These are phyloP conservation scores for Kodamaea laetipori DNA, from an alignment of 805 yeast genomes.

Conservation along the genomic window DNA sequence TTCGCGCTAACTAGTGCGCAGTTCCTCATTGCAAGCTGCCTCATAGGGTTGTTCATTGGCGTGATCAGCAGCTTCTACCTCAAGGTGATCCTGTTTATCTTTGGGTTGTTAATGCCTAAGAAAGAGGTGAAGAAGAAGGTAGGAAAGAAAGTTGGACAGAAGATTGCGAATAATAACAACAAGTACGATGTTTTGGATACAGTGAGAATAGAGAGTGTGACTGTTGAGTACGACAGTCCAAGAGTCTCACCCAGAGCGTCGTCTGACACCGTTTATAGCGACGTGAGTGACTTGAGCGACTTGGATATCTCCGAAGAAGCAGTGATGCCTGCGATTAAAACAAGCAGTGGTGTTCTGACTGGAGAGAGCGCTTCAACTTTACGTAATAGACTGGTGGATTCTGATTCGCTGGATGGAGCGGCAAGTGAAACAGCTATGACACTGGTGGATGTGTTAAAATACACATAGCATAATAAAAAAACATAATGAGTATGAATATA, in stretches of 20 bases:
- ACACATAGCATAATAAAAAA: background rate
- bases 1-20: slow-evolving; percentile 12
- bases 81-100: slow-evolving; percentile 13
- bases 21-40: slow-evolving; percentile 13
- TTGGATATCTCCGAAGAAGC: background rate
- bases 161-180: background rate
- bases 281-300: background rate
- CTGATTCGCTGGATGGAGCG: background rate
- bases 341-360: background rate
- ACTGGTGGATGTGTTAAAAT: background rate
- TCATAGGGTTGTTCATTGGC: slow-evolving; percentile 16
- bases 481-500: background rate
- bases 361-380: background rate
- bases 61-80: slow-evolving; percentile 12
- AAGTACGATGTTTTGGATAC: slow-evolving; percentile 5
- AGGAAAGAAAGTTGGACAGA: background rate
- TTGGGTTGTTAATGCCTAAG: slow-evolving; percentile 9
- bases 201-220: slow-evolving; percentile 7
- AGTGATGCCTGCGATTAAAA: background rate
- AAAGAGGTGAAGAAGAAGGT: background rate
- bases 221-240: slow-evolving; percentile 3
- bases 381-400: slow-evolving; percentile 2
- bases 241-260: background rate
- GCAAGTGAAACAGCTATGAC: slow-evolving; percentile 3
- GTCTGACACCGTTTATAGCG: background rate